Percentiles rank a stretch among this genome's conserved stretches.
Conservation (phyloP, 805 yeast species). For the Ascoidea rubescens region DNA sequence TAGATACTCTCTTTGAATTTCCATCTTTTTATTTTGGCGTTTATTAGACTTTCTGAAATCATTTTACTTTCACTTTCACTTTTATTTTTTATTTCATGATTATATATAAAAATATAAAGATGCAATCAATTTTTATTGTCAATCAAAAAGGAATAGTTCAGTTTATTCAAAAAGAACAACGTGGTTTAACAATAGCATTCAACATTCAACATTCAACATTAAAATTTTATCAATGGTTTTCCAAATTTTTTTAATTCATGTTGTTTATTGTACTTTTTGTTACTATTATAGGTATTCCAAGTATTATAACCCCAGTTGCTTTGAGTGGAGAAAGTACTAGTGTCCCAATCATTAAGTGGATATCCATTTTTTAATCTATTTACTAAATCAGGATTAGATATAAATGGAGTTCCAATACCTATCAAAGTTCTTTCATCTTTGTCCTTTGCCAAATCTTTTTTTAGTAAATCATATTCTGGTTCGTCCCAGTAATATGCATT, state of each 20-base stretch:
- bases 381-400: not conserved
- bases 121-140: too few relatives aligned
- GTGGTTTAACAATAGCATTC: too few relatives aligned
- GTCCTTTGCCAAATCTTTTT: not conserved
- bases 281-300: too few relatives aligned
- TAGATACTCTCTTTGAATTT: constrained; percentile 19
- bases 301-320: not conserved
- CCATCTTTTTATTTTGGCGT: not conserved
- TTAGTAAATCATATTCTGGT: not conserved
- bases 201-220: too few relatives aligned
- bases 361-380: not conserved
- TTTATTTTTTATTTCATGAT: too few relatives aligned
- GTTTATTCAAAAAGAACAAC: too few relatives aligned
- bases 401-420: not conserved
- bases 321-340: not conserved
- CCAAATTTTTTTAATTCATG: not conserved
- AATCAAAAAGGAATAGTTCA: too few relatives aligned
- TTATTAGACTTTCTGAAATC: not conserved
- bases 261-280: not conserved
- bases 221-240: not conserved
- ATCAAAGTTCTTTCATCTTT: not conserved
- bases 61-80: too few relatives aligned
- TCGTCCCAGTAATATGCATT: not conserved
- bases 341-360: not conserved
- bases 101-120: too few relatives aligned